Base-by-base conservation (phyloP, 768 basidiomycete genomes). In the Russula griseocarnosa region DNA sequence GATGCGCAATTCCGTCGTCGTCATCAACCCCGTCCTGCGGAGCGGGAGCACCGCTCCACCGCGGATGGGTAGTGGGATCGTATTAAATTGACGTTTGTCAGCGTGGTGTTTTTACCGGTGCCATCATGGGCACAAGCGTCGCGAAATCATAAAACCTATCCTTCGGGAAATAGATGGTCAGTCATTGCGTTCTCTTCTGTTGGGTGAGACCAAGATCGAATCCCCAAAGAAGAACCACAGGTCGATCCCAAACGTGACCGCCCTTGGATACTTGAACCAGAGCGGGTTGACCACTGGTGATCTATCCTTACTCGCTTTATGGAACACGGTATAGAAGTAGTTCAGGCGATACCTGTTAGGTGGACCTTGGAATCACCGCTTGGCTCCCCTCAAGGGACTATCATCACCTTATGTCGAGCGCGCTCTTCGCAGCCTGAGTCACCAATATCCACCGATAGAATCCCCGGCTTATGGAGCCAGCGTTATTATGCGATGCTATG, bases 321-420 rank as follows among this genome's bases (percentile, higher is more conserved):
- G 86, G 79, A 88, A 83, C 3, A 83, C 80, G 5, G 87, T 88
- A 73, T 86, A 88, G 61, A 88, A 70, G 73, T 89, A 88, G 71
- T 88, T 86, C 54, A 89, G 76, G 58, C 85, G 85, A 68, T 88
- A 87, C 18, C 85, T 86, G 53, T 1, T 2, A 28, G 34, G 46
- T 34, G 5, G 11, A 11, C 22, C 22, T 22, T 5, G n/a, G 22
- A 58, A 34, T 65, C 18, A 62, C 30, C 34, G 42, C 47, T 55
- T 26, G 16, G 10, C 2, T 38, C 52, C 47, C 26, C 22, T n/a
- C 22, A 32, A 22, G 5, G 5, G 22, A 13, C 20, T 24, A 38
- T 6, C 71, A 78, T n/a, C 61, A 85, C 83, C 87, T 78, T 55
- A 84, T 86, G 66, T 83, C 80, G 54, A 88, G 73, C 0, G 78